Percentiles rank a stretch among this genome's conserved stretches.
Evolutionary conservation across 2,329 filamentous ascomycete species (phyloP).

Genomic region (Diplocarpon mali): DNA sequence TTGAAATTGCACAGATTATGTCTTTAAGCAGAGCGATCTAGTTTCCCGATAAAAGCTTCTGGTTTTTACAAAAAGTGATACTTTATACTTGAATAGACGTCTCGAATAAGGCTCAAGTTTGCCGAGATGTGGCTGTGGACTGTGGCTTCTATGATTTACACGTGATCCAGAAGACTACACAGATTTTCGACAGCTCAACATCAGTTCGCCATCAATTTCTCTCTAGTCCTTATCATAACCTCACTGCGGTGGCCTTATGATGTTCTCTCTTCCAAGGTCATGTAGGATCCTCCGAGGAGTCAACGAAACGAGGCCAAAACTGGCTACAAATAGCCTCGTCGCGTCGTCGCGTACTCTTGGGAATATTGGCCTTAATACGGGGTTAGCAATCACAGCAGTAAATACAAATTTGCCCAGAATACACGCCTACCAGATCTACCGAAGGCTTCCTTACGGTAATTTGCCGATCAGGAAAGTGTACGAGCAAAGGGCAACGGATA

Average conservation of each 20-base stretch:
- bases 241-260: slow-evolving; percentile 2
- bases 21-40: not conserved
- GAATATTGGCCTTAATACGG: no score
- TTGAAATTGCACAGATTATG: not conserved
- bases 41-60: no score
- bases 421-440: no score
- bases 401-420: no score
- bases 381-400: no score
- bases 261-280: not conserved
- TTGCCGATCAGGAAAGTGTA: no score
- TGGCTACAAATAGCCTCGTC: not conserved
- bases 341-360: not conserved
- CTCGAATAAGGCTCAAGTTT: no score
- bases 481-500: no score
- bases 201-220: not conserved
- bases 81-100: no score
- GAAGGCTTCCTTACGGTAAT: no score
- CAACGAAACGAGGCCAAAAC: not conserved
- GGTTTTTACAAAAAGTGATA: no score
- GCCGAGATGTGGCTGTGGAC: not conserved
- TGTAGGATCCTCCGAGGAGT: not conserved
- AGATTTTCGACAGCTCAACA: not conserved
- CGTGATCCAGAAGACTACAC: no score
- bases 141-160: not conserved
- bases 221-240: not conserved